A percentile compares a stretch with the other conserved stretches of the same genome.
Evolutionary conservation across 495 filamentous ascomycete species (phyloP).

Genomic region (Penicillium verhagenii): DNA sequence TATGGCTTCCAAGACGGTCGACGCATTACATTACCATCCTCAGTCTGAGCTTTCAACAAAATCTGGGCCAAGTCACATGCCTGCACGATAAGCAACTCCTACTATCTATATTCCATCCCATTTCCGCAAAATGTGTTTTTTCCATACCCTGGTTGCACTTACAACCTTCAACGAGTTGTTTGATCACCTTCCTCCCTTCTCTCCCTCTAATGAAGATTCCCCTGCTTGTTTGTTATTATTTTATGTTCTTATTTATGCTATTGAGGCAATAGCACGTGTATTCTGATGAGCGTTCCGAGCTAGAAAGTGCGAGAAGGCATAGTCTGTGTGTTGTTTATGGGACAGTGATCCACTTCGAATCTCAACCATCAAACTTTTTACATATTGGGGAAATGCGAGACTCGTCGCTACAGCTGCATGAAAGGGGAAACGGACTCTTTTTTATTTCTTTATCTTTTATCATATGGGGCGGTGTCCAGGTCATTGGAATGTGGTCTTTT

Average conservation of each 20-base stretch:
- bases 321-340: slow-evolving; percentile 1
- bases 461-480: slow-evolving; percentile 16
- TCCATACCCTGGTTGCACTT: neutral
- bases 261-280: slow-evolving; percentile 16
- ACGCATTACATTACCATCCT: slow-evolving; percentile 34
- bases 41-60: slow-evolving; percentile 28
- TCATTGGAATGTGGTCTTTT: slow-evolving; percentile 4
- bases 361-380: slow-evolving; percentile 10
- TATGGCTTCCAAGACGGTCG: slow-evolving; percentile 33
- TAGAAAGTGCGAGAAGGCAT: slow-evolving; percentile 3
- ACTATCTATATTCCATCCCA: neutral
- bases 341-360: neutral
- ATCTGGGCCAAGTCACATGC: slow-evolving; percentile 37
- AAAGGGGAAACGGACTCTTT: slow-evolving; percentile 12
- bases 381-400: slow-evolving; percentile 12
- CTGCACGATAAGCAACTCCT: slow-evolving; percentile 26
- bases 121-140: neutral
- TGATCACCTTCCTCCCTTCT: neutral
- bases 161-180: neutral
- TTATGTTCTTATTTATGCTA: neutral
- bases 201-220: slow-evolving; percentile 7
- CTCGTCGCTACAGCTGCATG: slow-evolving; percentile 14
- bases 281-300: slow-evolving; percentile 14
- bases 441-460: slow-evolving; percentile 6
- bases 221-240: slow-evolving; percentile 6